phyloP scores from a whole-genome alignment of 345 rosid species.

The Eucalyptus regnans region DNA sequence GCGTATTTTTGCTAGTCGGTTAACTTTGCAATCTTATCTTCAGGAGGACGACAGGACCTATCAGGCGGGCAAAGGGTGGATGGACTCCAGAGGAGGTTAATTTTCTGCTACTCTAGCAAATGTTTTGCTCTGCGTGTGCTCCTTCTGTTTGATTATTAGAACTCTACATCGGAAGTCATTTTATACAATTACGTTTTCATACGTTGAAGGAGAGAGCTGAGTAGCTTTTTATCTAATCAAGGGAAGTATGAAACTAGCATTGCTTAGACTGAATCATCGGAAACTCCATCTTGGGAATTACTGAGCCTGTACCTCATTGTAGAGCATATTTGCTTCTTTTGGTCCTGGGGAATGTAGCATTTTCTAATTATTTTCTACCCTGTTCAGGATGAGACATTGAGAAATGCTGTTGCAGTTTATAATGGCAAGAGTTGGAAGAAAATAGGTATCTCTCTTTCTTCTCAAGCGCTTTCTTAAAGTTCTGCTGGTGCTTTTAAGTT shows the following conservation, averaged over 20 bases:
- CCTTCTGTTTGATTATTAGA: not conserved
- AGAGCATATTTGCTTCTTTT: not conserved
- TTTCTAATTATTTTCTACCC: not conserved
- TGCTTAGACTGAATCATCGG: not conserved
- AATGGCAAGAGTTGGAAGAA: constrained; percentile 91
- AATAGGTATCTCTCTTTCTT: constrained; percentile 38
- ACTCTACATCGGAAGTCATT: not conserved
- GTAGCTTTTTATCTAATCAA: not conserved
- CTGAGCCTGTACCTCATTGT: not conserved
- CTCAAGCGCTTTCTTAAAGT: not conserved
- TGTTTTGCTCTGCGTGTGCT: not conserved
- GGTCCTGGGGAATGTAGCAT: not conserved
- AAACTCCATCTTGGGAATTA: not conserved
- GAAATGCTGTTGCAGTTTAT: constrained; percentile 57
- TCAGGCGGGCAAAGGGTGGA: constrained; percentile 96
- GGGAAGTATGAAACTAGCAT: not conserved
- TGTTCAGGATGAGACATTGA: constrained; percentile 78
- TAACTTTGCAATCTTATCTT: not conserved
- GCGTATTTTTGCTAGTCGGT: not conserved
- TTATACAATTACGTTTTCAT: not conserved
- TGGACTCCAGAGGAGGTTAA: constrained; percentile 93
- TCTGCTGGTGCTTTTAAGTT: not conserved
- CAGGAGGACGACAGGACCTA: constrained; percentile 96
- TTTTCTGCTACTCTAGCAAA: not conserved
- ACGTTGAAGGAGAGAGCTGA: not conserved